Percentiles rank a stretch among this genome's conserved stretches.
Conservation (phyloP, 305 asterid genomes). For the Fraxinus platypoda region DNA sequence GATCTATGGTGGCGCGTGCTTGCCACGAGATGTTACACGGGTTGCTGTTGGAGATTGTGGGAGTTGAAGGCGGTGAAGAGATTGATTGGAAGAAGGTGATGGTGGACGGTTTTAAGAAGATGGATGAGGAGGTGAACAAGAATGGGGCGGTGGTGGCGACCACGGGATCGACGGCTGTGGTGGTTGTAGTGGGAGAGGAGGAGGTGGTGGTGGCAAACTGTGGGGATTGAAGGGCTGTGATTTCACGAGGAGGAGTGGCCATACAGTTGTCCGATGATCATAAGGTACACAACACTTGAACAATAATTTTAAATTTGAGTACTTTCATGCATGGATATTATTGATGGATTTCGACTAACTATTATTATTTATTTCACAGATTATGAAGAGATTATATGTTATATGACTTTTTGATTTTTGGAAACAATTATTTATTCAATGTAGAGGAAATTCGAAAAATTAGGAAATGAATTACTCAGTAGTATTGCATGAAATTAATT, state of each 20-base stretch:
- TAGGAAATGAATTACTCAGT: no score
- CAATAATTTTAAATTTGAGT: background rate
- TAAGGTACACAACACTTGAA: conserved; percentile 37
- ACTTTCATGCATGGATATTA: background rate
- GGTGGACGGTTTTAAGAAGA: conserved; percentile 45
- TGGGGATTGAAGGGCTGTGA: conserved; percentile 72
- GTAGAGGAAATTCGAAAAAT: no score
- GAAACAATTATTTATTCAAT: no score
- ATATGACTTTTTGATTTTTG: no score
- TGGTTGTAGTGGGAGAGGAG: conserved; percentile 63
- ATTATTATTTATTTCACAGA: no score
- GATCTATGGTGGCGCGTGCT: conserved; percentile 57
- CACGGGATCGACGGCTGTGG: conserved; percentile 74
- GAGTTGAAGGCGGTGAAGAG: conserved; percentile 18
- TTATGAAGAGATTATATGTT: no score
- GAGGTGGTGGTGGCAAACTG: conserved; percentile 62
- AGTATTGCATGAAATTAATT: no score
- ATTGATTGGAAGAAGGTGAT: conserved; percentile 57
- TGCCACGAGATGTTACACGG: conserved; percentile 54
- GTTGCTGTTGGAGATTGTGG: conserved; percentile 29
- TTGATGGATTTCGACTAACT: no score
- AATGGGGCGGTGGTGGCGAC: conserved; percentile 45
- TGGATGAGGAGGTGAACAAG: conserved; percentile 62
- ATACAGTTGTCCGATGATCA: conserved; percentile 54
- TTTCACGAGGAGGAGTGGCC: conserved; percentile 51